A percentile compares a stretch with the other conserved stretches of the same genome.
These are phyloP conservation scores for Tetrahymena malaccensis DNA, from an alignment of 73 alveolate genomes.

Conservation along the genomic window DNA sequence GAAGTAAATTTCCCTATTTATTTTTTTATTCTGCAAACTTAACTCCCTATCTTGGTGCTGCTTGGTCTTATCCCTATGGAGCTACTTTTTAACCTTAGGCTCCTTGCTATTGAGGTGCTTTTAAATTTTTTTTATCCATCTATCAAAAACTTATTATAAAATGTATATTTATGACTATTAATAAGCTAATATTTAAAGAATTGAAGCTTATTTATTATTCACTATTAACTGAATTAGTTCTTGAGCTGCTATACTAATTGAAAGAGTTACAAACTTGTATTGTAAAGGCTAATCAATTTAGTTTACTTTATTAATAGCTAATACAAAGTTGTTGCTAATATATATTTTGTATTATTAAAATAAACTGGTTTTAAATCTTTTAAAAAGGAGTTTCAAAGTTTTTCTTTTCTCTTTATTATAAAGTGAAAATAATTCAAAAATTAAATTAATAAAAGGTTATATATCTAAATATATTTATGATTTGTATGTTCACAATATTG, in stretches of 20 bases:
- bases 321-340: neutral
- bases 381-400: neutral
- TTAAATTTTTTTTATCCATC: neutral
- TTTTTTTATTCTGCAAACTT: neutral
- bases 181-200: neutral
- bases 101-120: neutral
- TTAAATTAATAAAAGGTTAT: neutral
- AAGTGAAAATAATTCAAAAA: neutral
- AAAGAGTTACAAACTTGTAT: neutral
- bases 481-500: neutral
- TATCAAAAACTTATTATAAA: neutral
- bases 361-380: neutral
- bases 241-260: neutral
- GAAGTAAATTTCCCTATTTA: neutral
- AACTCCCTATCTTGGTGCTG: neutral
- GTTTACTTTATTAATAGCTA: neutral
- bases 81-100: neutral
- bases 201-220: neutral
- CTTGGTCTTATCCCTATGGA: neutral
- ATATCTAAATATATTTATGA: neutral
- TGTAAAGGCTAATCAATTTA: neutral
- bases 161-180: too few relatives aligned
- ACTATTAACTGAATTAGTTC: neutral
- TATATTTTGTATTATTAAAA: neutral
- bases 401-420: neutral